These are phyloP conservation scores for Chlorophyllum brunneum DNA, from an alignment of 768 basidiomycete genomes.

Conservation along the genomic window DNA sequence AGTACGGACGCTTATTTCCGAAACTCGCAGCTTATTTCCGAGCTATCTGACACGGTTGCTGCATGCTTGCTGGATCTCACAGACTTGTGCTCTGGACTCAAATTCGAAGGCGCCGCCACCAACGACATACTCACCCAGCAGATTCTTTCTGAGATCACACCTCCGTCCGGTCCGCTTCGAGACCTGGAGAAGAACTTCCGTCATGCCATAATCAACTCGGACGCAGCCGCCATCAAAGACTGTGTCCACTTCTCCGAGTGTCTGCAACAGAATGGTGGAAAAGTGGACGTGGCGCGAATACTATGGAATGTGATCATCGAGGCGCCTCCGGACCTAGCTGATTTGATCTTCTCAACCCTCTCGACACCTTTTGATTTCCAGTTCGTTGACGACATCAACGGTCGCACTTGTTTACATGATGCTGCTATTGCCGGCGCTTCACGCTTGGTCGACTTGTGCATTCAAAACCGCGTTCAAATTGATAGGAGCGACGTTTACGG, in stretches of 20 bases:
- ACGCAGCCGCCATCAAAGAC: conserved; percentile 59
- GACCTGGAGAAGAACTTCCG: conserved; percentile 88
- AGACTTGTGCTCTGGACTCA: conserved; percentile 69
- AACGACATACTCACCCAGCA: conserved; percentile 75
- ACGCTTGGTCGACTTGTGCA: conserved; percentile 76
- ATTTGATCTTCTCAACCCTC: conserved; percentile 68
- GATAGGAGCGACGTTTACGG: conserved; percentile 86
- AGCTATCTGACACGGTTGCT: conserved; percentile 89
- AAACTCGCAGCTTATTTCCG: conserved; percentile 85
- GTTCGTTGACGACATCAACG: conserved; percentile 96
- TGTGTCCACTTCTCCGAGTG: conserved; percentile 69
- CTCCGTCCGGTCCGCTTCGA: conserved; percentile 69
- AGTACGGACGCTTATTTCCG: too few species aligned
- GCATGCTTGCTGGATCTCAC: conserved; percentile 77
- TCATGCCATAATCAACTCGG: conserved; percentile 65
- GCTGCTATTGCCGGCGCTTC: conserved; percentile 83
- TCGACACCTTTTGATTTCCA: conserved; percentile 77
- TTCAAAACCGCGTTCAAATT: conserved; percentile 65
- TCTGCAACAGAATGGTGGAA: conserved; percentile 58
- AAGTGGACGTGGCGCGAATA: conserved; percentile 79
- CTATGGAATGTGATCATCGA: conserved; percentile 91
- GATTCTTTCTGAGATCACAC: conserved; percentile 57
- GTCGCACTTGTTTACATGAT: conserved; percentile 89
- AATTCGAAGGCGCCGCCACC: conserved; percentile 75
- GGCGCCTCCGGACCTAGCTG: conserved; percentile 67